Base-by-base conservation (phyloP, 2,329 filamentous ascomycete species). In the Neodidymelliopsis sp. region DNA sequence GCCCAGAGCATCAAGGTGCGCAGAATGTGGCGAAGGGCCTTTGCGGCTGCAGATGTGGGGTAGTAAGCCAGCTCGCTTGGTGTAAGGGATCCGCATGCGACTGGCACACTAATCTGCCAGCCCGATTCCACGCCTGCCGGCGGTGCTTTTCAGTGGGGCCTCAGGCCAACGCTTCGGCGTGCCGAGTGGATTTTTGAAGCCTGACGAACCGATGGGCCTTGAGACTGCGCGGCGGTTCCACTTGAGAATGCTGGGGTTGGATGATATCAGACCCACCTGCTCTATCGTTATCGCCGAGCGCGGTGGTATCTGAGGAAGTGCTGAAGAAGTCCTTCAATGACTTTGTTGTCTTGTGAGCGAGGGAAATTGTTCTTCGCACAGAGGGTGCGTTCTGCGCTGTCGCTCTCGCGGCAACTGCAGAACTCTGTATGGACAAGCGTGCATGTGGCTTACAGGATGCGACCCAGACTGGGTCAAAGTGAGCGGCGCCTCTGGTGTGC, bases 381-480 rank as follows among this genome's bases (percentile, higher is more conserved):
- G 31, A 40, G 24, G 24, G 49, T 44, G 18, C 51, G n/a, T 48
- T 27, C 49, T 49, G 57, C 53, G 47, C 31, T 59, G 46, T 50
- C 36, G 31, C 35, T 19, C 24, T 33, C 45, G 41, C 50, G 25
- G 63, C 61, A 65, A 61, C 56, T 53, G 59, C 44, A 54, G 27
- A 34, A 42, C 39, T 44, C 51, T 54, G 48, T 59, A 41, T 48
- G 49, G 31, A 54, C 53, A 52, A 59, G 57, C 56, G 57, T 63
- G 66, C 63, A 65, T 53, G 58, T 54, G 65, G 67, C 64, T 53
- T 67, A 66, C 66, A 65, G 56, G 31, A 50, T 22, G 41, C 56
- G 59, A 56, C 54, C 56, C 59, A 48, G 49, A 57, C 39, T 63
- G 61, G 56, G 52, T 65, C 51, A 57, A 53, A 51, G 41, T 59